phyloP scores from a whole-genome alignment of 1,284 basidiomycete species.

The Clitocybe nebularis region DNA sequence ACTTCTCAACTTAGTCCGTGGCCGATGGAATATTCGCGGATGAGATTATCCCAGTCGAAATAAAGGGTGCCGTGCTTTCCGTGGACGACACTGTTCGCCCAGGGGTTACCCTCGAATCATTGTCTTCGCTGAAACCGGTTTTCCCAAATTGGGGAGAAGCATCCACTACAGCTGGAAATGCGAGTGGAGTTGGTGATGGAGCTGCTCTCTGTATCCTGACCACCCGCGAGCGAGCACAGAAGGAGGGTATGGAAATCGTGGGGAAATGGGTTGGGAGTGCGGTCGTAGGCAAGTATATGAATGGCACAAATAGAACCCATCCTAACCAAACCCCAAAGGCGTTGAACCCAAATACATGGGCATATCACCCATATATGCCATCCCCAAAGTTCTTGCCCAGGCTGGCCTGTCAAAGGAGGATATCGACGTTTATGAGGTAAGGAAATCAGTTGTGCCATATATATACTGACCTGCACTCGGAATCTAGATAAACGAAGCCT shows the following conservation, averaged over 20 bases:
- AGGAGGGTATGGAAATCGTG: constrained; percentile 81
- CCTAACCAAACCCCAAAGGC: too few relatives aligned
- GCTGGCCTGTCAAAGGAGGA: constrained; percentile 79
- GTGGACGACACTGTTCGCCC: constrained; percentile 82
- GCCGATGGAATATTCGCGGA: constrained; percentile 65
- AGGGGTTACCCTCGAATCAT: constrained; percentile 68
- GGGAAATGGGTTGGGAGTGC: constrained; percentile 86
- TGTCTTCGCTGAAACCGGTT: constrained; percentile 66
- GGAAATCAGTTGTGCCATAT: constrained; percentile 15
- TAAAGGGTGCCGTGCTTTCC: constrained; percentile 52
- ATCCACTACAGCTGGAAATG: constrained; percentile 85
- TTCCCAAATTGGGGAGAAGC: constrained; percentile 78
- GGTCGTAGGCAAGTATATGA: constrained; percentile 69
- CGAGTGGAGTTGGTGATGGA: constrained; percentile 93
- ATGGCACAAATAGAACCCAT: too few relatives aligned
- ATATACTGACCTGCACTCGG: constrained; percentile 4
- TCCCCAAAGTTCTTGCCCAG: constrained; percentile 75
- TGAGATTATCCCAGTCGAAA: constrained; percentile 77
- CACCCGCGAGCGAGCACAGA: constrained; percentile 78
- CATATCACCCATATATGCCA: constrained; percentile 80
- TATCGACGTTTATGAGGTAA: constrained; percentile 84
- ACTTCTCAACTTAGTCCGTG: constrained; percentile 45
- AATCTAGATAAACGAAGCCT: constrained; percentile 83
- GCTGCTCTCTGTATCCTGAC: constrained; percentile 89
- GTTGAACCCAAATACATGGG: constrained; percentile 87